These are phyloP conservation scores for Agapanthus africanus DNA, from an alignment of 106 monocot species.

Conservation along the genomic window DNA sequence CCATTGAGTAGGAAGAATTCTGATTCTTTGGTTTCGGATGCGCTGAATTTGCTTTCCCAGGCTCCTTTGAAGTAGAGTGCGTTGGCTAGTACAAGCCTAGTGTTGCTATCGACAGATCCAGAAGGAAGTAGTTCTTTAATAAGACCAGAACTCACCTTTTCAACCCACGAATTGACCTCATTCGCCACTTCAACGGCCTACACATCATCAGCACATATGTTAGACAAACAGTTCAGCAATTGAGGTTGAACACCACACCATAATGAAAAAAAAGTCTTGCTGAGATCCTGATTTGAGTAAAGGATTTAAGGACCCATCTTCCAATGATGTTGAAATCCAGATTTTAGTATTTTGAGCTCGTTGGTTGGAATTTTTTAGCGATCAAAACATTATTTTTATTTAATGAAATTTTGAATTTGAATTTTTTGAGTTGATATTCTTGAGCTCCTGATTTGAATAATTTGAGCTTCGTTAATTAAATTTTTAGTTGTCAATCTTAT, in stretches of 20 bases:
- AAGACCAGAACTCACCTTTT: slow-evolving; percentile 44
- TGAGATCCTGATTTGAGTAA: too few species aligned
- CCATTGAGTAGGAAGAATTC: slow-evolving; percentile 46
- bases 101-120: slow-evolving; percentile 41
- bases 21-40: slow-evolving; percentile 32
- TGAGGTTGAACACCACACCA: slow-evolving; percentile 10
- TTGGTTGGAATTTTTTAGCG: too few species aligned
- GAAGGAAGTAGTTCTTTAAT: slow-evolving; percentile 56
- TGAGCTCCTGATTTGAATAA: too few species aligned
- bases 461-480: too few species aligned
- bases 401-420: too few species aligned
- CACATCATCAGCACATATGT: background rate
- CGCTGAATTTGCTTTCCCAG: slow-evolving; percentile 60
- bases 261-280: too few species aligned
- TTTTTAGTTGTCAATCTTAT: too few species aligned
- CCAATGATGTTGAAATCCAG: too few species aligned
- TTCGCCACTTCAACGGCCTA: slow-evolving; percentile 48
- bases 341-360: too few species aligned
- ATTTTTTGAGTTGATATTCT: too few species aligned
- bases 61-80: slow-evolving; percentile 80
- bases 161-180: slow-evolving; percentile 67
- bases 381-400: too few species aligned
- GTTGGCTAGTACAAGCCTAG: slow-evolving; percentile 66
- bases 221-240: background rate
- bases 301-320: too few species aligned